Conservation (phyloP, 768 basidiomycete genomes). For the Bullera alba region DNA sequence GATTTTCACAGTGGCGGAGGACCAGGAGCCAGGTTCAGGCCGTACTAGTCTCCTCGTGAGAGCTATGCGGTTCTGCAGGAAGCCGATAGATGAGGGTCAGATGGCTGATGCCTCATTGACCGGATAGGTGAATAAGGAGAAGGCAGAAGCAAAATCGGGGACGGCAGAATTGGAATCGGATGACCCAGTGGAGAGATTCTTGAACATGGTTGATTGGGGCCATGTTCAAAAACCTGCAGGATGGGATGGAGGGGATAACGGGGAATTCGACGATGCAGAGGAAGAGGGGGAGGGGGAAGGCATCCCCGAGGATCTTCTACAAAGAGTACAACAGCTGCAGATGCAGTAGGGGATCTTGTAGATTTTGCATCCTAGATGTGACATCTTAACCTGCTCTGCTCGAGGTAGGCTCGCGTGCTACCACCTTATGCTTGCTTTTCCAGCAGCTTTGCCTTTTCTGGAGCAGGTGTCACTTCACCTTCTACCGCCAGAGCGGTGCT, state of each 20-base stretch:
- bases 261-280: slow-evolving; percentile 4
- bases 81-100: neutral
- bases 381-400: too few relatives aligned
- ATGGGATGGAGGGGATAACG: slow-evolving; percentile 14
- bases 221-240: slow-evolving; percentile 17
- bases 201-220: slow-evolving; percentile 24
- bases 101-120: neutral
- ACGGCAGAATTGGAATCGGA: neutral
- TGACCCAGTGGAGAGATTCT: slow-evolving; percentile 24
- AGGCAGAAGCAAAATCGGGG: neutral
- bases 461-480: neutral
- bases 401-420: too few relatives aligned
- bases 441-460: neutral
- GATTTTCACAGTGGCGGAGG: slow-evolving; percentile 41
- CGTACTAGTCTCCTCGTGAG: slow-evolving; percentile 17
- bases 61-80: too few relatives aligned
- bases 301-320: neutral
- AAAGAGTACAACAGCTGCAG: neutral
- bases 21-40: slow-evolving; percentile 35
- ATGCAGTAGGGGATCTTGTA: neutral
- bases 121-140: neutral
- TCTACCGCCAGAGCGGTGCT: neutral
- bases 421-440: neutral
- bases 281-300: neutral
- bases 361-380: neutral